These are phyloP conservation scores for Bombardia bombarda DNA, from an alignment of 495 filamentous ascomycete species.

Conservation along the genomic window DNA sequence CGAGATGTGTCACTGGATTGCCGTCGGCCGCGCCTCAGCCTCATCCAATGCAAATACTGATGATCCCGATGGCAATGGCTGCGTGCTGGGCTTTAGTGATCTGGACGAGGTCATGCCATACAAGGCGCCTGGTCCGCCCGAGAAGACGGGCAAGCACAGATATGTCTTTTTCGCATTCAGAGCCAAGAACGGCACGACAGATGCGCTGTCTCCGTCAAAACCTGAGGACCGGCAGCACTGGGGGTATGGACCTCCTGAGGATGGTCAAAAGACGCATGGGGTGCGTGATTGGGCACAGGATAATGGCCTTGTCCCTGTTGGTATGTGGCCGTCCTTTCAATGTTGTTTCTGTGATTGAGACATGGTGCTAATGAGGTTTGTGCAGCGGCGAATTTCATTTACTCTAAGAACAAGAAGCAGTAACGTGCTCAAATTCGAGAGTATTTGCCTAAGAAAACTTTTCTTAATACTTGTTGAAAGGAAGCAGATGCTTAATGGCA, in stretches of 20 bases:
- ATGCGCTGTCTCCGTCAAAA: conserved; percentile 37
- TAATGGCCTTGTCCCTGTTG: conserved; percentile 52
- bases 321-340: conserved; percentile 28
- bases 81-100: conserved; percentile 12
- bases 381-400: conserved; percentile 58
- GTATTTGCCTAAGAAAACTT: no score
- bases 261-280: conserved; percentile 42
- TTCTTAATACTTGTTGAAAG: no score
- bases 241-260: conserved; percentile 31
- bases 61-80: not conserved
- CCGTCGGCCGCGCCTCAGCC: conserved; percentile 22
- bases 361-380: not conserved
- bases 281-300: conserved; percentile 56
- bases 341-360: not conserved
- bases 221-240: conserved; percentile 54
- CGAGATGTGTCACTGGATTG: conserved; percentile 71
- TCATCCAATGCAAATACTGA: not conserved
- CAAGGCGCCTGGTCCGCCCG: conserved; percentile 54
- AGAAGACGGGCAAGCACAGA: conserved; percentile 58
- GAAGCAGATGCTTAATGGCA: no score
- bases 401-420: conserved; percentile 53
- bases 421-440: conserved; percentile 9
- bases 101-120: conserved; percentile 45
- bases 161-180: conserved; percentile 58
- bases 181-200: conserved; percentile 30